Conservation (phyloP, 345 rosid genomes). For the Populus ilicifolia region DNA sequence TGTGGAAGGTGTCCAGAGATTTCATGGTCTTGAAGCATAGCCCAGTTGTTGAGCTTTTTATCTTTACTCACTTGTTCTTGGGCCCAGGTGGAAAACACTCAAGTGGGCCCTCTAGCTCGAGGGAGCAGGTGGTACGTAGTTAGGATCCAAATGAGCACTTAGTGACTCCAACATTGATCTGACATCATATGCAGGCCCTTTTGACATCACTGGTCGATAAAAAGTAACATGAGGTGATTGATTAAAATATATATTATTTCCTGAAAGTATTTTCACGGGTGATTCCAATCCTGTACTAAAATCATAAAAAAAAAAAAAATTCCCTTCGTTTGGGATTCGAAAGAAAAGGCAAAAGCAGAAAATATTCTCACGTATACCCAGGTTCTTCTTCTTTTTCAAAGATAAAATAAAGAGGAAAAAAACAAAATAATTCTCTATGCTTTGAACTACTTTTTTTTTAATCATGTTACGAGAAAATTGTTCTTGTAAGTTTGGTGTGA, state of each 20-base stretch:
- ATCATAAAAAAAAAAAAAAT: neutral
- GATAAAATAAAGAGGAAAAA: neutral
- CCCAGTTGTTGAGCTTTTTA: neutral
- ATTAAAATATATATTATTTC: neutral
- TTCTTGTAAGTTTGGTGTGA: neutral
- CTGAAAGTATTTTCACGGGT: neutral
- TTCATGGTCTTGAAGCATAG: no score
- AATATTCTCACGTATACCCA: slow-evolving; percentile 34
- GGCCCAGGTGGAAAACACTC: neutral
- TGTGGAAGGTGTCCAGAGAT: no score
- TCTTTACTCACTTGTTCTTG: neutral
- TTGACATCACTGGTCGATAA: neutral
- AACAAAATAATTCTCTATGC: neutral
- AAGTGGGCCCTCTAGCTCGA: neutral
- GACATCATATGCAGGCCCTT: neutral
- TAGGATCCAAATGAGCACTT: neutral
- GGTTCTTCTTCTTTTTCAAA: slow-evolving; percentile 10
- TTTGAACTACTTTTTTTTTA: neutral
- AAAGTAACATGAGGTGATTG: neutral
- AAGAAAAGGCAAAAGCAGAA: slow-evolving; percentile 18
- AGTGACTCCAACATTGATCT: neutral
- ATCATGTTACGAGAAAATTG: neutral
- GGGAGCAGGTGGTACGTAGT: neutral
- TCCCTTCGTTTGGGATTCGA: slow-evolving; percentile 29
- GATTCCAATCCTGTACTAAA: slow-evolving; percentile 9